Evolutionary conservation across 2,329 filamentous ascomycete genomes (phyloP), one percentile per base, ranked within the genome.

Genomic region (Cladobotryum mycophilum): DNA sequence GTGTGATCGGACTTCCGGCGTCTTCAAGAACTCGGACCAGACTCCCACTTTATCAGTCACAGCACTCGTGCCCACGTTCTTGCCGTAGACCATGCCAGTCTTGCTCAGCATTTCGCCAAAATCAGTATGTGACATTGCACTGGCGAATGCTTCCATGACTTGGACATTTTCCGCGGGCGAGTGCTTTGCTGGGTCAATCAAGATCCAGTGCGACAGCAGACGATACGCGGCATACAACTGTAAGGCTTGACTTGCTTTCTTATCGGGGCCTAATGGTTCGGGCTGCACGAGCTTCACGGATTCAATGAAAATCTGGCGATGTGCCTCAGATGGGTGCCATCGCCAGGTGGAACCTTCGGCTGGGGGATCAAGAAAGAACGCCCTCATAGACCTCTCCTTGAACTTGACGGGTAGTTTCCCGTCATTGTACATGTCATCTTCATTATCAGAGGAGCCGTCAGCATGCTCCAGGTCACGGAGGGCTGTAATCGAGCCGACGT

Each of bases 381-480:
- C 35, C 4, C 60, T 54, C 63, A 66, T 64, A 1, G 62, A 64
- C 0, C 64, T 58, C 20, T 65, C 64, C 5, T 61, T 49, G 9
- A 66, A 64, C 6, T 61, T 62, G 12, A 66, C 60, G 0, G 58
- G 56, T 1, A 66, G 49, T 1, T 48, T 40, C 0, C 57, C 63
- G 30, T 66, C 64, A 6, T 63, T 53, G 12, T 64, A 66, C 3
- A 56, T 43, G 0, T 48, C 37, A 1, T 62, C 59, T 0, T 54
- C 51, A 1, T 56, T 46, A 6, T 38, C 35, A 7, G 49, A 43
- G 12, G 40, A 25, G 0, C 41, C 20, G 14, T 56, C 55, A 0
- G 40, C 37, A 2, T 62, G 53, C 11, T 58, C 57, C 13, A 64
- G 30, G 3, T 64, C 55, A 1, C 61, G 33, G 0, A 62, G 17